phyloP scores from a whole-genome alignment of 108 stramenopile species.

The Skeletonema marinoi region DNA sequence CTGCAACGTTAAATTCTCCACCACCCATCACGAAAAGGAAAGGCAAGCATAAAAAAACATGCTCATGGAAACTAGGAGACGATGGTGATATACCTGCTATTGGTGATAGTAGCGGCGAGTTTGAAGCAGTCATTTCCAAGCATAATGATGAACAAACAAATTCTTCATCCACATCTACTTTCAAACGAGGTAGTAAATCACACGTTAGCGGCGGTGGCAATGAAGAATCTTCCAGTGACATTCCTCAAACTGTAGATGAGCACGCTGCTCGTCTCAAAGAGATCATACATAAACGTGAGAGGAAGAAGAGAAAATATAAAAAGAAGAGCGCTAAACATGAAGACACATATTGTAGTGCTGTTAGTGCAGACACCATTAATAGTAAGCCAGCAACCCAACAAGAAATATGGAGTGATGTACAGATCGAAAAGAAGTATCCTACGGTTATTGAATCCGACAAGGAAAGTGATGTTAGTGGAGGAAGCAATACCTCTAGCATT shows the following conservation, averaged over 20 bases:
- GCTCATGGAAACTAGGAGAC: too few species aligned
- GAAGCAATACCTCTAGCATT: background rate
- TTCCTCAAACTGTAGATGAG: background rate
- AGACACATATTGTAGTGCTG: background rate
- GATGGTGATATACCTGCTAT: too few species aligned
- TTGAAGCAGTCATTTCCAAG: too few species aligned
- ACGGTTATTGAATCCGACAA: background rate
- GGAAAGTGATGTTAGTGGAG: background rate
- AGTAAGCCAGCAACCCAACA: background rate
- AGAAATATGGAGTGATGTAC: background rate
- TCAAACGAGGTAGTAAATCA: too few species aligned
- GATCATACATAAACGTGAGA: background rate
- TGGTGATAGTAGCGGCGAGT: too few species aligned
- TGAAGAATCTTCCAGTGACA: background rate
- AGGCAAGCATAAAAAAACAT: too few species aligned
- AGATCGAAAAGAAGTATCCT: background rate
- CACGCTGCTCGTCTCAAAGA: background rate
- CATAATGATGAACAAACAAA: too few species aligned
- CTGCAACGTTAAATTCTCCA: too few species aligned
- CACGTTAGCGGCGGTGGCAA: too few species aligned
- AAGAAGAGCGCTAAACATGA: background rate
- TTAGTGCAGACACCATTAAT: background rate
- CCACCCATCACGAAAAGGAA: too few species aligned
- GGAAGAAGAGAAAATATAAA: background rate
- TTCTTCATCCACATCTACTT: background rate